These are phyloP conservation scores for Colletotrichum sp. DNA, from an alignment of 2,329 filamentous ascomycete genomes.

Conservation along the genomic window DNA sequence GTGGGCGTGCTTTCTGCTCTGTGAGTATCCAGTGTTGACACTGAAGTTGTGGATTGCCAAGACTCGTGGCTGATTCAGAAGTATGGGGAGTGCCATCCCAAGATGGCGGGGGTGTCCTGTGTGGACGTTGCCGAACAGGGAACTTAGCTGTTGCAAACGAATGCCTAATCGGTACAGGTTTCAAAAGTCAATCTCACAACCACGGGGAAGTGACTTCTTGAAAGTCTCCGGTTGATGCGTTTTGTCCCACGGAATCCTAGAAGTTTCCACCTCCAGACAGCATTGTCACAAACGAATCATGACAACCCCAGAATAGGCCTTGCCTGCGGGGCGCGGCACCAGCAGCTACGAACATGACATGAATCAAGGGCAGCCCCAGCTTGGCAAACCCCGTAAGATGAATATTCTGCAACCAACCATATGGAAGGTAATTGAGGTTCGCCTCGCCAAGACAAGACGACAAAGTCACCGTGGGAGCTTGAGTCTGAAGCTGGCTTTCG, in stretches of 20 bases:
- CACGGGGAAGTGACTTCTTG: background rate
- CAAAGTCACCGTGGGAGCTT: background rate
- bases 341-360: background rate
- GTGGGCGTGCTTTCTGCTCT: rapidly evolving
- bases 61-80: background rate
- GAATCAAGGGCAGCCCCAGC: background rate
- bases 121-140: background rate
- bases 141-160: background rate
- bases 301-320: background rate
- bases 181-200: background rate
- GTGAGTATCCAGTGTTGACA: background rate
- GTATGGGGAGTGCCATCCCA: background rate
- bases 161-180: background rate
- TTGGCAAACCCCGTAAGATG: background rate
- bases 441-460: background rate
- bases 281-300: background rate
- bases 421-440: background rate
- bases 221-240: background rate
- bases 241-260: background rate
- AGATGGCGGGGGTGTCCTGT: background rate
- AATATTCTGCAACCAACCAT: background rate
- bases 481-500: background rate
- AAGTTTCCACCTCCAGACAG: background rate
- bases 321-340: background rate
- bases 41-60: background rate